Percentiles rank a stretch among this genome's conserved stretches.
Evolutionary conservation across 805 yeast genomes (phyloP).

Genomic region (Jamesozyma hellenica): DNA sequence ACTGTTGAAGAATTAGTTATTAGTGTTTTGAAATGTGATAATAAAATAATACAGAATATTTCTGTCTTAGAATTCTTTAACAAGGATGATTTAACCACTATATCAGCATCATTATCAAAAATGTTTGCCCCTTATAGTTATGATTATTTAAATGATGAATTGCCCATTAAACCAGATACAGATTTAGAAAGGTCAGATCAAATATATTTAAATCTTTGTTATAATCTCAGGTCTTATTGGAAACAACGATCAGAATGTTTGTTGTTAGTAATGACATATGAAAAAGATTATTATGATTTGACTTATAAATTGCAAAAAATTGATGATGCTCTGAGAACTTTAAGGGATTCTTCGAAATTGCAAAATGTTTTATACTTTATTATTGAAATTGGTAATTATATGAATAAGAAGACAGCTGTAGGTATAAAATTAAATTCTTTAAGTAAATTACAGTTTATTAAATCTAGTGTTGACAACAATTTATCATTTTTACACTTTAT

Average conservation of each 20-base stretch:
- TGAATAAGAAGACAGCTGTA: slow-evolving; percentile 66
- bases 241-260: slow-evolving; percentile 58
- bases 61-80: slow-evolving; percentile 62
- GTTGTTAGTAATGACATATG: slow-evolving; percentile 43
- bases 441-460: slow-evolving; percentile 60
- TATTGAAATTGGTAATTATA: slow-evolving; percentile 65
- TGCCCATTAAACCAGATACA: slow-evolving; percentile 31
- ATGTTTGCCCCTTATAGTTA: slow-evolving; percentile 56
- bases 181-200: slow-evolving; percentile 63
- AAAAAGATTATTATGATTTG: slow-evolving; percentile 57
- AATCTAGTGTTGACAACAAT: slow-evolving; percentile 52
- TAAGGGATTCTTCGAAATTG: slow-evolving; percentile 44
- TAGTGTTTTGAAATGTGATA: slow-evolving; percentile 53
- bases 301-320: slow-evolving; percentile 43
- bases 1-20: slow-evolving; percentile 45
- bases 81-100: slow-evolving; percentile 52
- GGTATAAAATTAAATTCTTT: slow-evolving; percentile 66
- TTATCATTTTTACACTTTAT: slow-evolving; percentile 67
- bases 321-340: slow-evolving; percentile 48
- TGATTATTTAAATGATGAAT: slow-evolving; percentile 32
- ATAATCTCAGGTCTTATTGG: slow-evolving; percentile 64
- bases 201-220: slow-evolving; percentile 56
- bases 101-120: slow-evolving; percentile 45
- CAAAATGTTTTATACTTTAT: slow-evolving; percentile 54
- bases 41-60: slow-evolving; percentile 39